A percentile compares a stretch with the other conserved stretches of the same genome.
phyloP scores from a whole-genome alignment of 1,284 basidiomycete genomes.

The Porodaedalea pini region DNA sequence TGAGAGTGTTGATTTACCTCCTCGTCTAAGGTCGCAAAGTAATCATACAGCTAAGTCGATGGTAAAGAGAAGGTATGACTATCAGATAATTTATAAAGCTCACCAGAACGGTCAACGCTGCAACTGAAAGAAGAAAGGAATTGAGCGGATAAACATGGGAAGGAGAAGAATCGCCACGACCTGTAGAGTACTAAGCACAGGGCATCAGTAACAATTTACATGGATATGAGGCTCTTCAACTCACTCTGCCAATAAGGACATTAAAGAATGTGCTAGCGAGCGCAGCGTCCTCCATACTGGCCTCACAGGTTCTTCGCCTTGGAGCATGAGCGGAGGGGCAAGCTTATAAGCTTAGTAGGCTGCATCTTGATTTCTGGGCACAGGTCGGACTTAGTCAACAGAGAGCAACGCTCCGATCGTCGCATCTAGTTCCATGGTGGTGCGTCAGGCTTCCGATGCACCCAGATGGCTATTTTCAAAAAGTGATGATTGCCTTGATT shows the following conservation, averaged over 20 bases:
- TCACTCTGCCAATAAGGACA: not conserved
- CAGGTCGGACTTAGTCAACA: no score
- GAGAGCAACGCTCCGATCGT: no score
- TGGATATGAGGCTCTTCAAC: not conserved
- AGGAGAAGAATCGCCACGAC: not conserved
- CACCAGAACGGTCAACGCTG: slow-evolving; percentile 1
- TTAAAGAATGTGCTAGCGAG: not conserved
- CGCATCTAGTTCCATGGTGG: no score
- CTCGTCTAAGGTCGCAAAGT: not conserved
- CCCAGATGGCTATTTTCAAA: no score
- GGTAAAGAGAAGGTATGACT: not conserved
- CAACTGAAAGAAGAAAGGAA: not conserved
- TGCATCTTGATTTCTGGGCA: no score
- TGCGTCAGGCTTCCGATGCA: no score
- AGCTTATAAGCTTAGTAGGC: no score
- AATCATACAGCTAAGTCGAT: not conserved
- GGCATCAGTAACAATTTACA: not conserved
- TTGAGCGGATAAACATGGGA: not conserved
- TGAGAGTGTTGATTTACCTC: not conserved
- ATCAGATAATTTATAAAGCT: not conserved
- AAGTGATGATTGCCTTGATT: no score
- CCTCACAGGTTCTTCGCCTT: no score
- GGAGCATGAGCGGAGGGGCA: not conserved
- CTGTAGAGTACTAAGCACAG: not conserved
- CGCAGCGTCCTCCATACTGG: not conserved